A percentile compares a stretch with the other conserved stretches of the same genome.
Evolutionary conservation across 106 monocot genomes (phyloP).

Genomic region (Platanthera zijinensis): DNA sequence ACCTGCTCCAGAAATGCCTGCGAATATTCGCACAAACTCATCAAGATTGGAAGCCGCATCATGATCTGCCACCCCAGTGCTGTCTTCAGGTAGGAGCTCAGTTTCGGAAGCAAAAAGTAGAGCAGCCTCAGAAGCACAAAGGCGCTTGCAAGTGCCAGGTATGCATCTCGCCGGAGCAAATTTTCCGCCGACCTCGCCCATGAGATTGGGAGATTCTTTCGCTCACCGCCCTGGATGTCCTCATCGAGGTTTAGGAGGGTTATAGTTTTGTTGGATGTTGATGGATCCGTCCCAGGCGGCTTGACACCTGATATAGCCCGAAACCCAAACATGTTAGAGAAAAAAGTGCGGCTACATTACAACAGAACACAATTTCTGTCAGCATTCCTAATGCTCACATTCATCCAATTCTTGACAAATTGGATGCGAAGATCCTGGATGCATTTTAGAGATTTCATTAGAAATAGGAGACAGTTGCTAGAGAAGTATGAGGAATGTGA

Average conservation of each 20-base stretch:
- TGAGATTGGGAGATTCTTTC: constrained; percentile 73
- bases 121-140: constrained; percentile 56
- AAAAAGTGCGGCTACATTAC: too few relatives aligned
- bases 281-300: constrained; percentile 21
- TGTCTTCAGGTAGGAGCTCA: constrained; percentile 13
- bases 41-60: constrained; percentile 25
- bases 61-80: too few relatives aligned
- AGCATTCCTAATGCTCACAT: too few relatives aligned
- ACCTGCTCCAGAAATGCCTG: constrained; percentile 29
- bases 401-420: too few relatives aligned
- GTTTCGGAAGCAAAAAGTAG: constrained; percentile 44
- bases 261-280: constrained; percentile 12
- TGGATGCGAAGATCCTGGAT: too few relatives aligned
- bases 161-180: constrained; percentile 47
- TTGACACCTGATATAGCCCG: constrained; percentile 29
- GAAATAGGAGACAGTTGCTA: too few relatives aligned
- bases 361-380: neutral
- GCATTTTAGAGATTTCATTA: too few relatives aligned
- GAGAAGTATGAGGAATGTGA: too few relatives aligned
- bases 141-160: constrained; percentile 41
- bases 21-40: constrained; percentile 20
- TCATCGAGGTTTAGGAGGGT: constrained; percentile 13
- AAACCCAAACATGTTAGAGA: too few relatives aligned
- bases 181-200: constrained; percentile 95
- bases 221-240: constrained; percentile 19